Percentiles rank a stretch among this genome's conserved stretches.
Evolutionary conservation across 306 rosid genomes (phyloP).

Genomic region (Mimosa bimucronata): DNA sequence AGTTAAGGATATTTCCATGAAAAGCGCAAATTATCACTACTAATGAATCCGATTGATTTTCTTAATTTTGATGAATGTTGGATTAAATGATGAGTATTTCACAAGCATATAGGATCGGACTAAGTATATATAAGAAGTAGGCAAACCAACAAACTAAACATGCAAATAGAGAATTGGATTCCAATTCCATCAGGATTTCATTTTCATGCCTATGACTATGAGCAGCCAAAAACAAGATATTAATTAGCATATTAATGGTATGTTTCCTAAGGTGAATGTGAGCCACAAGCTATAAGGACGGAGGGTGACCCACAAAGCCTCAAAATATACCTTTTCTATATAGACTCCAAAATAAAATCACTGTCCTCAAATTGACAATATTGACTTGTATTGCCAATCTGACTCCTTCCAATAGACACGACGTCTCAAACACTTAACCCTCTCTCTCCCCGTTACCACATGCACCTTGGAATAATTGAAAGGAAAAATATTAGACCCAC

Average conservation of each 20-base stretch:
- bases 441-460: slow-evolving; percentile 2
- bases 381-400: background rate
- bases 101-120: too few relatives aligned
- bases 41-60: background rate
- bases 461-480: slow-evolving; percentile 30
- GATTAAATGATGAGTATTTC: background rate
- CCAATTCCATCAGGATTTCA: background rate
- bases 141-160: background rate
- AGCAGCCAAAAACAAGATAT: background rate
- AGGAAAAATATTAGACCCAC: background rate
- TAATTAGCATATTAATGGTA: slow-evolving; percentile 11
- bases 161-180: background rate
- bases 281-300: slow-evolving; percentile 42
- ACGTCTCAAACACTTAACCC: slow-evolving; percentile 34
- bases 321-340: slow-evolving; percentile 33
- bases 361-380: slow-evolving; percentile 36
- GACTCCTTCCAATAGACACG: slow-evolving; percentile 9
- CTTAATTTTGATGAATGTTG: background rate
- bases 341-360: slow-evolving; percentile 30
- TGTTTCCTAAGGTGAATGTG: background rate
- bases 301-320: slow-evolving; percentile 35
- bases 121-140: background rate
- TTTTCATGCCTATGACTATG: background rate
- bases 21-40: background rate
- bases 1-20: background rate